Base-by-base conservation (phyloP, 257 asterid genomes). In the Penstemon barbatus region DNA sequence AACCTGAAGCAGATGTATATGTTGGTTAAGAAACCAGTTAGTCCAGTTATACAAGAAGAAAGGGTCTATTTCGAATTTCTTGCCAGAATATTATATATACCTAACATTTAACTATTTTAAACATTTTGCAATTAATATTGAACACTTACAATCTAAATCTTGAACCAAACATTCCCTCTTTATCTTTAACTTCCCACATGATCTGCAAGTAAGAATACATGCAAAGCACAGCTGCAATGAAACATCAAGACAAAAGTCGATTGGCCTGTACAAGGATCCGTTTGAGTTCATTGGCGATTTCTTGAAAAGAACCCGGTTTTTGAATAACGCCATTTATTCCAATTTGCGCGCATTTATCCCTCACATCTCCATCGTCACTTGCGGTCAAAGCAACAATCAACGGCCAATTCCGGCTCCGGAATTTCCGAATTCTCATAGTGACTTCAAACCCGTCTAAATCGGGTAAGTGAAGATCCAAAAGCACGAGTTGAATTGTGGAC, bases 381-480 rank as follows among this genome's bases (percentile, higher is more conserved):
- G 97, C 71, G 12, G 91, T 85, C 74, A 94, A 62, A 9, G 83
- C 97, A 18, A 94, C 52, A 62, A 94, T 94, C 86, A 86, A 65
- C 1, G 96, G 99, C 95, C 90, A 87, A 66, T 61, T 83, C 0
- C 79, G 82, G 84, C 95, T 89, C n/a, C 87, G 15, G n/a, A 83
- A 85, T 74, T 94, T 89, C 33, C 95, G 73, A 61, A 89, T 85
- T 74, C 90, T 87, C 79, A 46, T 66, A 37, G 92, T 66, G 4
- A 94, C 92, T 71, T 94, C 99, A 61, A 74, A 91, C 13, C 96
- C 96, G 63, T 91, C 96, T 66, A 94, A 59, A 73, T 86, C 97
- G 1, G 90, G 86, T 81, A 91, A 72, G 67, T 94, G 90, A 53
- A 89, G 93, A 85, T 94, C 98, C 68, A 94, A 78, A 54, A 94